Conservation (phyloP, 2,329 filamentous ascomycete species). For the Leptoxyphium fumago region DNA sequence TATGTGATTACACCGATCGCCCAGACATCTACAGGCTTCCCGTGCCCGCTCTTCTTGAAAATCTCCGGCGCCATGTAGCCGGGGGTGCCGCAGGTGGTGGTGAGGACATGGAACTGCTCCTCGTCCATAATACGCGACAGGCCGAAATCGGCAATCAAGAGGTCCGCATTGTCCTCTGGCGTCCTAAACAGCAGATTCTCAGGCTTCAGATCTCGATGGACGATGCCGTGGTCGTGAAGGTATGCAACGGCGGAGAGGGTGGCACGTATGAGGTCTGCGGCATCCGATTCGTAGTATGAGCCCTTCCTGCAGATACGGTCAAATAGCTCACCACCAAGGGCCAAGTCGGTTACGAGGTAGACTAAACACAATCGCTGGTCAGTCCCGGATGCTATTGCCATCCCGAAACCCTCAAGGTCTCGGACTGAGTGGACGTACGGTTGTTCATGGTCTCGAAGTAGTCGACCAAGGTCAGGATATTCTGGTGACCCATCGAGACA, state of each 20-base stretch:
- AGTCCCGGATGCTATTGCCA: not conserved
- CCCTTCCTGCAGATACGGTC: conserved; percentile 98
- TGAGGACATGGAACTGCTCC: conserved; percentile 93
- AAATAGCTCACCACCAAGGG: conserved; percentile 90
- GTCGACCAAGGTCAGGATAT: conserved; percentile 93
- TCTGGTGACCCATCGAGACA: conserved; percentile 98
- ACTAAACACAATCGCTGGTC: conserved; percentile 31
- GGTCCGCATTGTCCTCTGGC: conserved; percentile 91
- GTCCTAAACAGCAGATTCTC: conserved; percentile 95
- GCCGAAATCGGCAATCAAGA: conserved; percentile 94
- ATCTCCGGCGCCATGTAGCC: conserved; percentile 99
- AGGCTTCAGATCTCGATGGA: conserved; percentile 93
- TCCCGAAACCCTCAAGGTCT: not conserved
- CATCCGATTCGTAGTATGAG: conserved; percentile 95
- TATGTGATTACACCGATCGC: conserved; percentile 97
- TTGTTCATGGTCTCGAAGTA: conserved; percentile 99
- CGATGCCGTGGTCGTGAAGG: conserved; percentile 94
- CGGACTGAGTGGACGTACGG: conserved; percentile 31
- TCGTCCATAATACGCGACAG: conserved; percentile 97
- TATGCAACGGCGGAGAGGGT: conserved; percentile 97
- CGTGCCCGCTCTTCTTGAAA: conserved; percentile 96
- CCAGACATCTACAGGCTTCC: conserved; percentile 97
- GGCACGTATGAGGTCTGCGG: conserved; percentile 84
- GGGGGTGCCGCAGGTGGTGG: conserved; percentile 92
- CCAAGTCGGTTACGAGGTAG: conserved; percentile 93